phyloP scores from a whole-genome alignment of 805 yeast genomes.

The Pichia scutulata region DNA sequence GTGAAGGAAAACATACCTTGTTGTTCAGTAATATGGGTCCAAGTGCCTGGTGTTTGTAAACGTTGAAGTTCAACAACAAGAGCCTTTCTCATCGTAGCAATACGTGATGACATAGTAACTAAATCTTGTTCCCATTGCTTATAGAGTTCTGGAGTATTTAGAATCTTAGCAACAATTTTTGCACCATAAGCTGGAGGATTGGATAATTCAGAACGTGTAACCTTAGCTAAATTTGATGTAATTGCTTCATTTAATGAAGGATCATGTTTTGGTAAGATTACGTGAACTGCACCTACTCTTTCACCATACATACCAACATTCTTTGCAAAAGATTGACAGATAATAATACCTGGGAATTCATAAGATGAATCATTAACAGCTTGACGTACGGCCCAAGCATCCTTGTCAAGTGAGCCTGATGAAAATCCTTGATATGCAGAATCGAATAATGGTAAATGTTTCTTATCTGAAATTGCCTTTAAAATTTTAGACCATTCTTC shows the following conservation, averaged over 20 bases:
- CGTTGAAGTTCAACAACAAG: conserved; percentile 53
- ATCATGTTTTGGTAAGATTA: conserved; percentile 45
- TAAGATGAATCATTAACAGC: conserved; percentile 43
- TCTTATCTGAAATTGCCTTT: conserved; percentile 46
- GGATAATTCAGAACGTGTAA: conserved; percentile 79
- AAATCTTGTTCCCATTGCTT: conserved; percentile 80
- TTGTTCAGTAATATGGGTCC: conserved; percentile 88
- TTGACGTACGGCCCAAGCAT: conserved; percentile 73
- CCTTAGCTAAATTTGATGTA: conserved; percentile 63
- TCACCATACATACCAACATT: conserved; percentile 97
- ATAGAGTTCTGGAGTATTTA: conserved; percentile 59
- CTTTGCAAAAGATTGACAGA: conserved; percentile 95
- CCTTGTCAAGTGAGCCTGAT: conserved; percentile 73
- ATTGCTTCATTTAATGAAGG: conserved; percentile 46
- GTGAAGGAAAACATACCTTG: conserved; percentile 97
- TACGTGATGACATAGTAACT: conserved; percentile 80
- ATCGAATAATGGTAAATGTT: conserved; percentile 81
- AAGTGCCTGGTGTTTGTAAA: conserved; percentile 76
- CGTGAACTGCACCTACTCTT: conserved; percentile 89
- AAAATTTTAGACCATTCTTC: conserved; percentile 75
- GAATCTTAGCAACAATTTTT: conserved; percentile 71
- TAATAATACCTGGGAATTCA: conserved; percentile 48
- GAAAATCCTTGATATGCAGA: conserved; percentile 98
- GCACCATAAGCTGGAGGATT: conserved; percentile 97
- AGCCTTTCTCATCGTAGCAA: conserved; percentile 65